These are phyloP conservation scores for Rhodotorula mucilaginosa DNA, from an alignment of 1,284 basidiomycete species.

Conservation along the genomic window DNA sequence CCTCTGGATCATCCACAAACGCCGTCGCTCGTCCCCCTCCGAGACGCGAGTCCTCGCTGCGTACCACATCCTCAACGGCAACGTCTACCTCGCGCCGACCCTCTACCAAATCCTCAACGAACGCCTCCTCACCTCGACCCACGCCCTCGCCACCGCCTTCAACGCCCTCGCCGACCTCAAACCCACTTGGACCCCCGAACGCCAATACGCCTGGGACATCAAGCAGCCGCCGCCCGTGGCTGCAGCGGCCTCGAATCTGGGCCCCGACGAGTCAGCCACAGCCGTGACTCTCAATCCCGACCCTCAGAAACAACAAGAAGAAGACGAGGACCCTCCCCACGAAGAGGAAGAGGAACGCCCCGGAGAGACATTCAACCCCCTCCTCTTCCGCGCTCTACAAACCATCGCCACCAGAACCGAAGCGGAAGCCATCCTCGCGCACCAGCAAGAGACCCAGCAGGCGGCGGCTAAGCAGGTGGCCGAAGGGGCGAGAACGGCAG, in stretches of 20 bases:
- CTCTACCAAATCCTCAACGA: constrained; percentile 76
- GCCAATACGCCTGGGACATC: constrained; percentile 31
- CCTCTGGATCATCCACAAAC: constrained; percentile 80
- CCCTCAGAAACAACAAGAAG: background rate
- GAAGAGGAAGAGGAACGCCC: constrained; percentile 11
- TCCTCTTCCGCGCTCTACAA: constrained; percentile 41
- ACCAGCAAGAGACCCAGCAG: background rate
- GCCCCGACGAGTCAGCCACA: too few relatives aligned
- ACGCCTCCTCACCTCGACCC: constrained; percentile 54
- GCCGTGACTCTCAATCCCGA: too few relatives aligned
- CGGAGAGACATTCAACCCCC: constrained; percentile 37
- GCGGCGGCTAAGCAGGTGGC: background rate
- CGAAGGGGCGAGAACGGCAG: background rate
- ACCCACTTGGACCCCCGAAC: constrained; percentile 30
- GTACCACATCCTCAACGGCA: constrained; percentile 79
- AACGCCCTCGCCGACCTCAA: constrained; percentile 12
- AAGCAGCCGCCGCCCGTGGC: background rate
- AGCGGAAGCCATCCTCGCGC: background rate
- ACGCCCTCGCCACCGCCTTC: constrained; percentile 32
- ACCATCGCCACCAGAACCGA: constrained; percentile 4
- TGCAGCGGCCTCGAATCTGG: too few relatives aligned
- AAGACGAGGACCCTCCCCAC: background rate
- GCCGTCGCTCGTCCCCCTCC: constrained; percentile 71
- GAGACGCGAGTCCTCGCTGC: constrained; percentile 69
- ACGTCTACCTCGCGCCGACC: constrained; percentile 80